These are phyloP conservation scores for Plasmodium knowlesi DNA, from an alignment of 169 alveolate genomes.

Conservation along the genomic window DNA sequence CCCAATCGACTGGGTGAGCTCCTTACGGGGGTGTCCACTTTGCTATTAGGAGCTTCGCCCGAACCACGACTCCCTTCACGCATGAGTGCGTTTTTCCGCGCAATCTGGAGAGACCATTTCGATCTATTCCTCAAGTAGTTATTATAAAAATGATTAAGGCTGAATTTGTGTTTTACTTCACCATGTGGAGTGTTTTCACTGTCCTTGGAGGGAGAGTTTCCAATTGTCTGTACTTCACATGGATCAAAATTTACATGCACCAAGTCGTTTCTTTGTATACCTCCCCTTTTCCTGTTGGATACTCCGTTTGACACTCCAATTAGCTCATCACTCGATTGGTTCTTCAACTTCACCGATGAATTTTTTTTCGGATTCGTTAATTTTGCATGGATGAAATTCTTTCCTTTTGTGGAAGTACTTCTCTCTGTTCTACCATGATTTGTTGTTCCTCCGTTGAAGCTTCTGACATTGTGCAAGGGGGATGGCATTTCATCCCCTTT, in stretches of 20 bases:
- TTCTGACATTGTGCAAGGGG: too few species aligned
- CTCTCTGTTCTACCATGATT: background rate
- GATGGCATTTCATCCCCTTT: background rate
- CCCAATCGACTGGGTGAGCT: background rate
- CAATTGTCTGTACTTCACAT: background rate
- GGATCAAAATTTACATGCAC: background rate
- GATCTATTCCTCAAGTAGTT: constrained; percentile 15
- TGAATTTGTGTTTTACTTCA: background rate
- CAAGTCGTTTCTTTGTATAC: background rate
- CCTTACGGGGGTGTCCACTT: background rate
- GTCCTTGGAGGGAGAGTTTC: background rate
- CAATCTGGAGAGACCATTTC: background rate
- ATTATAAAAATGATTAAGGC: background rate
- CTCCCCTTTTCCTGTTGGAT: background rate
- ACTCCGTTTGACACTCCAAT: background rate
- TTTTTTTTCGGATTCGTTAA: too few species aligned
- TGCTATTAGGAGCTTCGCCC: background rate
- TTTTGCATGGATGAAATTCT: too few species aligned
- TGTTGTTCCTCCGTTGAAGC: background rate
- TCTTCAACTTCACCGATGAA: background rate
- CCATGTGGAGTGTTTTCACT: background rate
- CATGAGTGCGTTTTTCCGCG: background rate
- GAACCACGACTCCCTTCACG: background rate
- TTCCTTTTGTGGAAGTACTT: background rate
- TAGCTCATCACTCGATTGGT: background rate